These are phyloP conservation scores for Penicillium turbatum DNA, from an alignment of 495 filamentous ascomycete species.

Conservation along the genomic window DNA sequence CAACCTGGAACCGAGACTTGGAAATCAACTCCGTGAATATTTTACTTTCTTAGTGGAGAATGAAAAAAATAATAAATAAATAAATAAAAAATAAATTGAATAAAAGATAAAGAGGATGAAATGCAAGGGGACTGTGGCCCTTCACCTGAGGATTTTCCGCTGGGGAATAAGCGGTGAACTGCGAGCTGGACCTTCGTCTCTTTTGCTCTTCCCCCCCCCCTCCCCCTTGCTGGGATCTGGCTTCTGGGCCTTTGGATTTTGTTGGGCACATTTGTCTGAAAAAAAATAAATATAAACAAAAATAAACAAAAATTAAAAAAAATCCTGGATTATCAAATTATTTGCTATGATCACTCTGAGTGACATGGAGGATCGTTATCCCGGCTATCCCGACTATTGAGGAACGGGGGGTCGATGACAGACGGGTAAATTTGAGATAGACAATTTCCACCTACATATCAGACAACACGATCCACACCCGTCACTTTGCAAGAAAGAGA, in stretches of 20 bases:
- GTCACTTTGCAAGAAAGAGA: no score
- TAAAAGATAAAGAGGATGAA: not conserved
- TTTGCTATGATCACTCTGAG: constrained; percentile 1
- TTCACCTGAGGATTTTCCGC: not conserved
- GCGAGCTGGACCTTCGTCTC: not conserved
- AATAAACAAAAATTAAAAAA: not conserved
- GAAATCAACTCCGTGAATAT: not conserved
- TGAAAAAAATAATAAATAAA: no score
- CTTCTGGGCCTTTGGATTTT: not conserved
- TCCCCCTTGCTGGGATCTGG: constrained; percentile 10
- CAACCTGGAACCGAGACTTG: not conserved
- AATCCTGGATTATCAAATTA: no score
- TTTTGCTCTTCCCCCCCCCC: not conserved
- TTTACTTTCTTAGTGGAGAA: not conserved
- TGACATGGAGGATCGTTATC: constrained; percentile 1
- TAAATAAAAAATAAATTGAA: no score
- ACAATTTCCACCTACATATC: no score
- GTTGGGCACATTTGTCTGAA: not conserved
- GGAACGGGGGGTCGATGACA: not conserved
- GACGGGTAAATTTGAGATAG: no score
- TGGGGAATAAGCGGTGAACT: constrained; percentile 5
- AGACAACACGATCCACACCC: no score
- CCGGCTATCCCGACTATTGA: not conserved
- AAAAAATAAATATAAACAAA: not conserved
- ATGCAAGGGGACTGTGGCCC: not conserved